These are phyloP conservation scores for Solanum piurae DNA, from an alignment of 257 asterid genomes.

Conservation along the genomic window DNA sequence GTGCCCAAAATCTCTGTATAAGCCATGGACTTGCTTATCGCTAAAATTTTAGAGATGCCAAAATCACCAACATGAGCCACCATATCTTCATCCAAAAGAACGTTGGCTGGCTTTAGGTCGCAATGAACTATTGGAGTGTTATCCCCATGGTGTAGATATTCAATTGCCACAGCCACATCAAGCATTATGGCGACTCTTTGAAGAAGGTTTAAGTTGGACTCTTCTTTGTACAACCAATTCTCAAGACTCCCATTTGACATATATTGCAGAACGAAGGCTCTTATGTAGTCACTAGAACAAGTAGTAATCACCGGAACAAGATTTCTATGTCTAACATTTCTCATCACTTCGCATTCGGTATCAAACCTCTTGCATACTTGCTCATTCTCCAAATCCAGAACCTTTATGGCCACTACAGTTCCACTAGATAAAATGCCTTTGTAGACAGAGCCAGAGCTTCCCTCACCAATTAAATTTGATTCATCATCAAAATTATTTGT, in stretches of 20 bases:
- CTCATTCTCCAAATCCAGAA: slow-evolving; percentile 12
- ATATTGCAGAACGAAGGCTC: slow-evolving; percentile 13
- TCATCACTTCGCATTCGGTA: slow-evolving; percentile 18
- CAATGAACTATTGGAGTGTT: slow-evolving; percentile 19
- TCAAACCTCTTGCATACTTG: slow-evolving; percentile 11
- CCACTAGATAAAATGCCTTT: background rate
- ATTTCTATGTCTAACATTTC: slow-evolving; percentile 20
- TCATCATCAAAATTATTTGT: slow-evolving; percentile 17
- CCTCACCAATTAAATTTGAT: slow-evolving; percentile 1
- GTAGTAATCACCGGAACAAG: slow-evolving; percentile 18
- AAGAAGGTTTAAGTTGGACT: background rate
- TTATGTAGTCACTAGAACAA: slow-evolving; percentile 4
- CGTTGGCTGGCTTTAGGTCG: slow-evolving; percentile 23
- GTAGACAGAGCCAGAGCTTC: background rate
- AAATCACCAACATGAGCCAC: slow-evolving; percentile 9
- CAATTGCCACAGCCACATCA: slow-evolving; percentile 22
- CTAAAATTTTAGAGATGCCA: slow-evolving; percentile 24
- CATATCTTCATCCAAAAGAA: slow-evolving; percentile 25
- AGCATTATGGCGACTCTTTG: slow-evolving; percentile 12
- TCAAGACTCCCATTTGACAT: slow-evolving; percentile 25
- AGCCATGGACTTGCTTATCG: background rate
- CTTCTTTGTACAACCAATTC: slow-evolving; percentile 11
- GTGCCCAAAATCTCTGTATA: slow-evolving; percentile 21
- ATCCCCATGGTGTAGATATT: slow-evolving; percentile 26
- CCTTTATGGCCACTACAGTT: slow-evolving; percentile 8